A percentile compares a stretch with the other conserved stretches of the same genome.
Evolutionary conservation across 306 rosid genomes (phyloP).

Genomic region (Pyrus betulifolia): DNA sequence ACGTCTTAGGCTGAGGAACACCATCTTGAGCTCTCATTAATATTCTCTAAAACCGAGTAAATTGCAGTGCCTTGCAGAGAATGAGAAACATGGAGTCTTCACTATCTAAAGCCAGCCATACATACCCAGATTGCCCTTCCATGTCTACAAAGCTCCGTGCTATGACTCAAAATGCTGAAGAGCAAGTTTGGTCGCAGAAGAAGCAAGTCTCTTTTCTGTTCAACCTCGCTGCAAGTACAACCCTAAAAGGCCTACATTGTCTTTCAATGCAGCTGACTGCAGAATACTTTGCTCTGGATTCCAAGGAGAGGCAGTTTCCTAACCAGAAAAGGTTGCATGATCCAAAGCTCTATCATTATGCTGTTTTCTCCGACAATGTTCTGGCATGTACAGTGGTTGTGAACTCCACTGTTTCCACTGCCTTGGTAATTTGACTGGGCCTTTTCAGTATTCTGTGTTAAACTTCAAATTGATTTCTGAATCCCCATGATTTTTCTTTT

Average conservation of each 20-base stretch:
- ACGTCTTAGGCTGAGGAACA: constrained; percentile 4
- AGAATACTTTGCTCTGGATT: constrained; percentile 63
- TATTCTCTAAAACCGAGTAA: constrained; percentile 45
- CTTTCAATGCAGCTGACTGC: constrained; percentile 82
- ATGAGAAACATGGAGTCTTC: constrained; percentile 79
- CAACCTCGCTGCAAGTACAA: constrained; percentile 80
- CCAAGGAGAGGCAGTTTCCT: constrained; percentile 53
- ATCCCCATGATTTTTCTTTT: not conserved
- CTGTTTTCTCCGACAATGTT: constrained; percentile 92
- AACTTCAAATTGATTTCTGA: not conserved
- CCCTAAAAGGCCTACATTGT: constrained; percentile 86
- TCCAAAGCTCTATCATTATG: constrained; percentile 67
- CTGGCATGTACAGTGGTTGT: constrained; percentile 91
- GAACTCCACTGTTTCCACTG: constrained; percentile 67
- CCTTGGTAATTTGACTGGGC: constrained; percentile 48
- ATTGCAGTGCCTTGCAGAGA: constrained; percentile 88
- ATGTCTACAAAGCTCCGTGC: constrained; percentile 80
- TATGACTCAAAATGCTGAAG: constrained; percentile 70
- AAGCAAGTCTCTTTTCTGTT: constrained; percentile 52
- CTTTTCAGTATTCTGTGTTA: not conserved
- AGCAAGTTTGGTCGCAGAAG: constrained; percentile 51
- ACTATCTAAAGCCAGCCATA: constrained; percentile 57
- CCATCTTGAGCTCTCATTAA: constrained; percentile 8
- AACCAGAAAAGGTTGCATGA: constrained; percentile 58
- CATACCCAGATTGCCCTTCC: constrained; percentile 70